Evolutionary conservation across 208 protist genomes (phyloP), one percentile per base, ranked within the genome.

Genomic region (Novymonas esmeraldas): DNA sequence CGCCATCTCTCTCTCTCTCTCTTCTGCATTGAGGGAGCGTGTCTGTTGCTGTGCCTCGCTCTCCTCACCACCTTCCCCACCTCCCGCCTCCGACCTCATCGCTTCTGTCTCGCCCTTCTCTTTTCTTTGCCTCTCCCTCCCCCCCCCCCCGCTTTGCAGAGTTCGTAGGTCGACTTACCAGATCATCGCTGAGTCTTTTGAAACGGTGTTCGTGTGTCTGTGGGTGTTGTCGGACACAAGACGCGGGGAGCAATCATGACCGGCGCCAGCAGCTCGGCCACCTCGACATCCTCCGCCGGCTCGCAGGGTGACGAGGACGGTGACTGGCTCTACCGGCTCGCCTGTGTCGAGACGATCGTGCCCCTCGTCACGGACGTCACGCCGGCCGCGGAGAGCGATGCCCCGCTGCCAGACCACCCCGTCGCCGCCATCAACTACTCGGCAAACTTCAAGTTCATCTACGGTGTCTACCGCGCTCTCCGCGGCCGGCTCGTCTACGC

Each of bases 401-500:
- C 45, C 1, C 28, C 57, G 28, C 28, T 22, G 5, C 24, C 57
- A 29, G 57, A 63, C 18, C 70, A 91, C 44, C 82, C 85, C 20
- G 60, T 82, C 59, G 65, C 80, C 16, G 38, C 42, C 52, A 84
- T 89, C 62, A 38, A 80, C 33, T 90, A 86, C 73, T 75, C 72
- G 0, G 54, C 49, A 14, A 45, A 62, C 36, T 93, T 90, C 63
- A 66, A 79, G 44, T 61, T 76, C 60, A 63, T 89, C 48, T 81
- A 87, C 70, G 84, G 87, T 11, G 34, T 79, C 42, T 90, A 90
- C 64, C 76, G 87, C 24, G 66, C 76, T 0, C 68, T 92, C 28
- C 75, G 78, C 28, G 10, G 34, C 39, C 50, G 48, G 9, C 31
- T 74, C 0, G 51, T 56, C 18, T 78, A 65, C 57, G 50, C 34